Evolutionary conservation across 2,329 filamentous ascomycete species (phyloP).

Genomic region (Sporothrix euskadiensis): DNA sequence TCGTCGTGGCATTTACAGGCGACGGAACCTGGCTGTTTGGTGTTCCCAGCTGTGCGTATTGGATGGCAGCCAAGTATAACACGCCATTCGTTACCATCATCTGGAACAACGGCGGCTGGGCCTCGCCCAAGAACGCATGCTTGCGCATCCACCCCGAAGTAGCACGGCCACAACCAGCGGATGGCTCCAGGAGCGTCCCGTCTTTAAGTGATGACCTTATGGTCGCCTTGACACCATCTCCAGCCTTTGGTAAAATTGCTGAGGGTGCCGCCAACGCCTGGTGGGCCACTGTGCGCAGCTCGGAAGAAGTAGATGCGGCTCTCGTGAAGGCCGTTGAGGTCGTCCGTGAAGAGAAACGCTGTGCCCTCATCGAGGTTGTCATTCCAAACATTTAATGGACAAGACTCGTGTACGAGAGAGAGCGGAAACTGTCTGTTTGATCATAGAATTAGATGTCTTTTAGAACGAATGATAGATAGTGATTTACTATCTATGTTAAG

Average conservation of each 20-base stretch:
- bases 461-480: no score
- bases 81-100: constrained; percentile 9
- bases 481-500: no score
- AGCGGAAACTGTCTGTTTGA: no score
- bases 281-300: not conserved
- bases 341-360: not conserved
- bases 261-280: constrained; percentile 13
- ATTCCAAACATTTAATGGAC: not conserved
- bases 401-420: no score
- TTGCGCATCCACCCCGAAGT: constrained; percentile 12
- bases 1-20: not conserved
- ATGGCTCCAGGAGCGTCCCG: not conserved
- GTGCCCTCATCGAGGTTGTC: not conserved
- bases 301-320: not conserved
- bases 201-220: constrained; percentile 14
- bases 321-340: not conserved
- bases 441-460: no score
- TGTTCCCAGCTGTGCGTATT: not conserved
- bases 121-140: constrained; percentile 3
- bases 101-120: constrained; percentile 19
- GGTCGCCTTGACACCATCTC: constrained; percentile 1
- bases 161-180: not conserved
- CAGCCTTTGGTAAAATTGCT: constrained; percentile 7
- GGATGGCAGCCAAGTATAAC: constrained; percentile 12
- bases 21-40: not conserved